Conservation (phyloP, 495 filamentous ascomycete genomes). For the Penicillium roqueforti region DNA sequence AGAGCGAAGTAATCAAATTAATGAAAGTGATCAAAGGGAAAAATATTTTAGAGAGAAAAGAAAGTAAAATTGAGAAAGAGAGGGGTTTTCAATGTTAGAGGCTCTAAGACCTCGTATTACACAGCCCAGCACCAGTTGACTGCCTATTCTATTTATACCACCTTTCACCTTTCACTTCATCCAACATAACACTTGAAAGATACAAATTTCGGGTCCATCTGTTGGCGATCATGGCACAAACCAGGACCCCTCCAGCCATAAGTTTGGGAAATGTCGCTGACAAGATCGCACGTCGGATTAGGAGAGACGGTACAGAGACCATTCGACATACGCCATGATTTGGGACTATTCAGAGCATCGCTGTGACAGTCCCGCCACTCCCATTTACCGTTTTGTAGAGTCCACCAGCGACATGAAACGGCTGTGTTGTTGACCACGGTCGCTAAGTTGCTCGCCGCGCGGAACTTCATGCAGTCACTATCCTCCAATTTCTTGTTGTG, state of each 20-base stretch:
- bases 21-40: not conserved
- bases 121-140: too few relatives aligned
- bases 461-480: conserved; percentile 1
- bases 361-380: not conserved
- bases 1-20: not conserved
- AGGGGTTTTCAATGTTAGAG: too few relatives aligned
- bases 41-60: not conserved
- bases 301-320: conserved; percentile 3
- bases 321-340: conserved; percentile 6
- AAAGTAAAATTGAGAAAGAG: not conserved
- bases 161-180: not conserved
- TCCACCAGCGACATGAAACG: conserved; percentile 10
- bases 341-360: not conserved
- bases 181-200: conserved; percentile 7
- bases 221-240: not conserved
- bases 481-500: not conserved
- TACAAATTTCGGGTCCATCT: not conserved
- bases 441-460: not conserved
- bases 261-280: not conserved
- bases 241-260: conserved; percentile 1
- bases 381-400: not conserved
- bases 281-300: not conserved
- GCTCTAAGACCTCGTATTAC: too few relatives aligned
- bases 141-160: too few relatives aligned
- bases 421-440: not conserved